Conservation (phyloP, 345 rosid species). For the Nephelium lappaceum region DNA sequence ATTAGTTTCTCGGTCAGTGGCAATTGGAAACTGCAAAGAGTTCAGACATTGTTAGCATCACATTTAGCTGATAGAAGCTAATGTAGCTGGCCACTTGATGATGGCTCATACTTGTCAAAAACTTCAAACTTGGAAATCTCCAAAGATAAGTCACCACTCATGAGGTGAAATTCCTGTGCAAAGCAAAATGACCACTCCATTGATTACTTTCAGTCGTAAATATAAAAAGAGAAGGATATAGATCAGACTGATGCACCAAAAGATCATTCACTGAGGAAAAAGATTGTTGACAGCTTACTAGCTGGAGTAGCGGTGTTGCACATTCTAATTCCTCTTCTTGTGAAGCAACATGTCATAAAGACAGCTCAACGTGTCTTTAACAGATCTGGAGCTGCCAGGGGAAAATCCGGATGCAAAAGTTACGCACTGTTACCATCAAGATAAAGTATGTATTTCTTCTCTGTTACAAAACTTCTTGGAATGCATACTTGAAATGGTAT, state of each 20-base stretch:
- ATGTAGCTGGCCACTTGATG: slow-evolving; percentile 17
- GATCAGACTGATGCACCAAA: slow-evolving; percentile 18
- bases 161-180: slow-evolving; percentile 14
- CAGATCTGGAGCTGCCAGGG: slow-evolving; percentile 2
- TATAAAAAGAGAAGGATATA: slow-evolving; percentile 30
- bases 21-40: slow-evolving; percentile 12
- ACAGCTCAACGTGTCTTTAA: slow-evolving; percentile 6
- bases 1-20: slow-evolving; percentile 21
- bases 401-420: slow-evolving; percentile 9
- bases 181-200: slow-evolving; percentile 23
- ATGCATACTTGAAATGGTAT: neutral
- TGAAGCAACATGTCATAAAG: slow-evolving; percentile 22
- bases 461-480: neutral
- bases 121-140: slow-evolving; percentile 23
- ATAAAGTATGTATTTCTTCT: slow-evolving; percentile 22
- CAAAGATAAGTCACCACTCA: slow-evolving; percentile 13
- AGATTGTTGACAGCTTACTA: slow-evolving; percentile 1
- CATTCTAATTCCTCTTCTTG: slow-evolving; percentile 2
- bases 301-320: slow-evolving; percentile 12
- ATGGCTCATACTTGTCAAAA: slow-evolving; percentile 11
- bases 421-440: slow-evolving; percentile 11
- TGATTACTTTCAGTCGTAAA: slow-evolving; percentile 46
- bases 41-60: too few species aligned
- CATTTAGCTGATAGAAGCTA: too few species aligned
- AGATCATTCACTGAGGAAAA: slow-evolving; percentile 14